These are phyloP conservation scores for Tetrahymena malaccensis DNA, from an alignment of 73 alveolate species.

Conservation along the genomic window DNA sequence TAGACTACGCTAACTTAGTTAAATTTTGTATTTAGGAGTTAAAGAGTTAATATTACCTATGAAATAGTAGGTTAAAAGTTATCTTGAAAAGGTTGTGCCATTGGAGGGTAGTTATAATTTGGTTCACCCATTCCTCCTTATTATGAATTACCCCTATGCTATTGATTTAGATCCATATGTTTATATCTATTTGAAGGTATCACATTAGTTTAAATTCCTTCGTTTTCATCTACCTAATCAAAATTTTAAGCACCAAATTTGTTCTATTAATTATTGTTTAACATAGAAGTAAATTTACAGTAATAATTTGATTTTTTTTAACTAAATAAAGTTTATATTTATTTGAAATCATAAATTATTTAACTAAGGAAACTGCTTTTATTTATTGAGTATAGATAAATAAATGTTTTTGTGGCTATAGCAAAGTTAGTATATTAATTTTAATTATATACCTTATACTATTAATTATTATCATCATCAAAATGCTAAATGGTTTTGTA, in stretches of 20 bases:
- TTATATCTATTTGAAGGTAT: neutral
- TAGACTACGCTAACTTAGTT: too few relatives aligned
- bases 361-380: too few relatives aligned
- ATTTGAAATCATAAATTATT: too few relatives aligned
- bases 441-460: too few relatives aligned
- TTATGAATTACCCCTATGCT: too few relatives aligned
- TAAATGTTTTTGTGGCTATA: too few relatives aligned
- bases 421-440: too few relatives aligned
- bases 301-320: too few relatives aligned
- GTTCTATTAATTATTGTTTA: neutral
- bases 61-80: neutral
- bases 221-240: neutral
- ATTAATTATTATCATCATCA: too few relatives aligned
- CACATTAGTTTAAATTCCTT: neutral
- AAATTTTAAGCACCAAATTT: neutral
- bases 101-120: neutral
- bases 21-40: neutral
- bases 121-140: neutral
- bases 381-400: too few relatives aligned
- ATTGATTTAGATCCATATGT: neutral
- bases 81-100: neutral
- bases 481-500: too few relatives aligned
- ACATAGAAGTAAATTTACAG: neutral
- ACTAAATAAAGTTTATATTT: too few relatives aligned
- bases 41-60: neutral